Conservation (phyloP, 257 asterid genomes). For the Plectranthus barbatus region DNA sequence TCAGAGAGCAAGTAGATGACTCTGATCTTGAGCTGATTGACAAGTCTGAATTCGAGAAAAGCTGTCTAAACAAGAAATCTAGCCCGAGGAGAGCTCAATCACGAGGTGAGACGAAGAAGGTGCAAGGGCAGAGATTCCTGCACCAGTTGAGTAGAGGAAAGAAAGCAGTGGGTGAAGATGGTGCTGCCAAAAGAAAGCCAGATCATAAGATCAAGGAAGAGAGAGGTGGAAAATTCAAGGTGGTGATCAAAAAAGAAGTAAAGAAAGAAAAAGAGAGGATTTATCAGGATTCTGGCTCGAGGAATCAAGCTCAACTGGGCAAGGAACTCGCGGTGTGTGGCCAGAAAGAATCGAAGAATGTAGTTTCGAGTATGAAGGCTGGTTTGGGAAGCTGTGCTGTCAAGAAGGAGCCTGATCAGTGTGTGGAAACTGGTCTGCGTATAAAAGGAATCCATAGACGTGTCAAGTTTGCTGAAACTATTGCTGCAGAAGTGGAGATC, state of each 20-base stretch:
- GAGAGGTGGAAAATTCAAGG: not conserved
- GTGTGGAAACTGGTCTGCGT: not conserved
- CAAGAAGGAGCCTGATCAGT: not conserved
- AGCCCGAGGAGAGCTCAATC: too few species aligned
- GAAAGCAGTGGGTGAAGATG: not conserved
- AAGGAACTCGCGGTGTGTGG: not conserved
- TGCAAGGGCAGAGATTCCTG: not conserved
- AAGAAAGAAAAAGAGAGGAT: not conserved
- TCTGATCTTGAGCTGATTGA: too few species aligned
- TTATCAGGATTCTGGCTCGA: too few species aligned
- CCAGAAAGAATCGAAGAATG: not conserved
- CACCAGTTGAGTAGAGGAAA: not conserved
- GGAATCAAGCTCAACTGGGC: too few species aligned
- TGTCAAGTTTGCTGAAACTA: not conserved
- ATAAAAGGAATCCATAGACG: not conserved
- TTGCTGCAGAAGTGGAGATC: conserved; percentile 19
- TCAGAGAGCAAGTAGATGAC: too few species aligned
- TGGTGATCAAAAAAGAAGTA: not conserved
- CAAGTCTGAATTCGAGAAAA: too few species aligned
- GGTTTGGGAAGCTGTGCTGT: not conserved
- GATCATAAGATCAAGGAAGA: not conserved
- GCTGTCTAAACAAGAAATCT: too few species aligned
- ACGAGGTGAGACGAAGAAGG: not conserved
- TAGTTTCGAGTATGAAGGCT: not conserved
- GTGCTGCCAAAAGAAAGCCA: not conserved